A percentile compares a stretch with the other conserved stretches of the same genome.
Conservation (phyloP, 208 protist genomes). For the Strigomonas oncopelti region DNA sequence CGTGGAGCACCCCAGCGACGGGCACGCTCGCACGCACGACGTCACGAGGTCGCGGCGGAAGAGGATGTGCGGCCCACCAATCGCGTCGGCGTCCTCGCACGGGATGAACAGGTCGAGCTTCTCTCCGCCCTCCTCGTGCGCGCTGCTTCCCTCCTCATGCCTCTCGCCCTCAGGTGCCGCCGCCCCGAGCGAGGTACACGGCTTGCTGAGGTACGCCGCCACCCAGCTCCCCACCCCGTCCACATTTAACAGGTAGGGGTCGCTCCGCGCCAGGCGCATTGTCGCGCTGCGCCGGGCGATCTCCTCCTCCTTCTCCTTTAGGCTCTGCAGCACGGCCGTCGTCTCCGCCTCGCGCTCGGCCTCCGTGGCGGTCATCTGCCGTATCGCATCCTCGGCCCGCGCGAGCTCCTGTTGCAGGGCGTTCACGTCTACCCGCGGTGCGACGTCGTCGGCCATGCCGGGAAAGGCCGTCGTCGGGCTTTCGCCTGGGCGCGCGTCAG, state of each 20-base stretch:
- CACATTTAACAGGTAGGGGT: slow-evolving; percentile 72
- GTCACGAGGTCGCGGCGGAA: background rate
- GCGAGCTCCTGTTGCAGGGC: slow-evolving; percentile 46
- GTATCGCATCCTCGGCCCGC: slow-evolving; percentile 61
- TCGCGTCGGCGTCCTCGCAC: background rate
- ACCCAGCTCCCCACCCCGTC: slow-evolving; percentile 74
- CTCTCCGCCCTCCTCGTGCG: background rate
- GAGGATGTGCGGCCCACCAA: slow-evolving; percentile 5
- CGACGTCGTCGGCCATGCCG: background rate
- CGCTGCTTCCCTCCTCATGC: background rate
- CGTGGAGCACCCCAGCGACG: slow-evolving; percentile 10
- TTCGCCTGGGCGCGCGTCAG: background rate
- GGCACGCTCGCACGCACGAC: background rate
- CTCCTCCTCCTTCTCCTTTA: slow-evolving; percentile 7
- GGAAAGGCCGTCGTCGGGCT: background rate
- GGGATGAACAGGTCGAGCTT: slow-evolving; percentile 5
- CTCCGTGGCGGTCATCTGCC: slow-evolving; percentile 39
- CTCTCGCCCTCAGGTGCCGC: background rate
- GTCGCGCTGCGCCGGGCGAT: slow-evolving; percentile 7
- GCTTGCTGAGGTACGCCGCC: slow-evolving; percentile 38
- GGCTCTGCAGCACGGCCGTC: slow-evolving; percentile 15
- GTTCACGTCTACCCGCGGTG: slow-evolving; percentile 16
- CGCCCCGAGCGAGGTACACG: slow-evolving; percentile 32
- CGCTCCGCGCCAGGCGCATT: slow-evolving; percentile 26
- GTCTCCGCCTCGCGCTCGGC: slow-evolving; percentile 24